Base-by-base conservation (phyloP, 129 eudicot species). In the Pseudognaphalium luteoalbum region DNA sequence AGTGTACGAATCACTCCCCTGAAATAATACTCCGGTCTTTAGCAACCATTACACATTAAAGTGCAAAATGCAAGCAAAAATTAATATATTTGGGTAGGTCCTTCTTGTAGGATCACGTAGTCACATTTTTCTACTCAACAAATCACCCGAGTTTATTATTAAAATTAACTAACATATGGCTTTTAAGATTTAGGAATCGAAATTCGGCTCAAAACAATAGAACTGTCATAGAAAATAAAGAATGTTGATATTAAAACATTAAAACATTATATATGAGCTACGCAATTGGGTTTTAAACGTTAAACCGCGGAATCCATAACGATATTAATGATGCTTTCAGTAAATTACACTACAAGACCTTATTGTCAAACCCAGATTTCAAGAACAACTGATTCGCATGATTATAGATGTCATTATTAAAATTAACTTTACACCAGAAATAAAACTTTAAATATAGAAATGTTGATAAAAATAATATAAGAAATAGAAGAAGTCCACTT, bases 331-430 rank as follows among this genome's bases (percentile, higher is more conserved):
- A n/a, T n/a, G n/a, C n/a, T n/a, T n/a, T n/a, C n/a, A n/a, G n/a
- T n/a, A n/a, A n/a, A n/a, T n/a, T n/a, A 20, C 56, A 59, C 76
- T 74, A 59, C 32, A 80, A 67, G 71, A 80, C 80, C 80, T 58
- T 20, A 74, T 72, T 65, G 82, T 84, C 79, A 83, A 87, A 52
- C 85, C 64, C 80, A 84, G 68, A 70, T 54, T 78, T 81, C 80
- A 54, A 85, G 70, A 73, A 81, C 73, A 42, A 64, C 50, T 62
- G 72, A 73, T 72, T 71, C 37, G 34, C 75, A 56, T 37, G 37
- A 42, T 10, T 63, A 42, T 44, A 70, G 6, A 32, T 17, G 8
- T n/a, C 41, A 42, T 74, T 32, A 66, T 17, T 14, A 47, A 28
- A 60, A 25, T 25, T 9, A 21, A 4, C 41, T 32, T 11, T 50